Percentiles rank a stretch among this genome's conserved stretches.
These are phyloP conservation scores for Aspergillus ostianus DNA, from an alignment of 495 filamentous ascomycete species.

Conservation along the genomic window DNA sequence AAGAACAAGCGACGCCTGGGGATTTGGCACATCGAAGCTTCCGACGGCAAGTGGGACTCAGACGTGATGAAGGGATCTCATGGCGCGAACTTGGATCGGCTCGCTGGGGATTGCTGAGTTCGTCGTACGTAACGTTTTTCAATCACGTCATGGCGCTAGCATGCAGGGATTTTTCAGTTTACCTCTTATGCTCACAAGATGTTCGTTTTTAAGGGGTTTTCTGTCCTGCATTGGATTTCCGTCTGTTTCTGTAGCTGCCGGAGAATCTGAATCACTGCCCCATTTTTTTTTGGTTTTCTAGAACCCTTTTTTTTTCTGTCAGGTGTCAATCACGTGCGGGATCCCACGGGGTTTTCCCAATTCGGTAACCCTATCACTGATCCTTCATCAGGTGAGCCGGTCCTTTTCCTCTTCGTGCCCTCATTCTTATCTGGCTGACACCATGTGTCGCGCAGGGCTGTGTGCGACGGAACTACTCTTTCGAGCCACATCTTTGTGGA, in stretches of 20 bases:
- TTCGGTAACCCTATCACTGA: background rate
- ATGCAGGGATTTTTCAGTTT: background rate
- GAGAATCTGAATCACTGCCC: no score
- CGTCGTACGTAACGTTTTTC: constrained; percentile 11
- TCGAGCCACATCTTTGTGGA: background rate
- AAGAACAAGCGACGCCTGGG: background rate
- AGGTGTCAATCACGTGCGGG: background rate
- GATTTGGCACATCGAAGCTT: constrained; percentile 1
- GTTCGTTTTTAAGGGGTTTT: constrained; percentile 1
- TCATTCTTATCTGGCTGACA: background rate
- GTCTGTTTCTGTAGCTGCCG: background rate
- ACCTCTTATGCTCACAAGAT: background rate
- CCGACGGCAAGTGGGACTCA: background rate
- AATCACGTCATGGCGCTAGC: constrained; percentile 14
- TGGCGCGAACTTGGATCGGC: background rate
- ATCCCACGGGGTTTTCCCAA: background rate
- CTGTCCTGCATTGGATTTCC: background rate
- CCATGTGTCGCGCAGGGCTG: background rate
- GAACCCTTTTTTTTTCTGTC: background rate
- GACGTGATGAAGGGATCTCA: background rate
- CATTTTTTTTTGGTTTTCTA: background rate
- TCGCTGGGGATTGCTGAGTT: background rate
- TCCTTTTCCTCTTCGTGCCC: no score
- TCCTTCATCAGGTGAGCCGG: background rate
- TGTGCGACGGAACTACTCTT: background rate